Evolutionary conservation across 495 filamentous ascomycete species (phyloP), one percentile per base, ranked within the genome.

Genomic region (Pyronema domesticum): DNA sequence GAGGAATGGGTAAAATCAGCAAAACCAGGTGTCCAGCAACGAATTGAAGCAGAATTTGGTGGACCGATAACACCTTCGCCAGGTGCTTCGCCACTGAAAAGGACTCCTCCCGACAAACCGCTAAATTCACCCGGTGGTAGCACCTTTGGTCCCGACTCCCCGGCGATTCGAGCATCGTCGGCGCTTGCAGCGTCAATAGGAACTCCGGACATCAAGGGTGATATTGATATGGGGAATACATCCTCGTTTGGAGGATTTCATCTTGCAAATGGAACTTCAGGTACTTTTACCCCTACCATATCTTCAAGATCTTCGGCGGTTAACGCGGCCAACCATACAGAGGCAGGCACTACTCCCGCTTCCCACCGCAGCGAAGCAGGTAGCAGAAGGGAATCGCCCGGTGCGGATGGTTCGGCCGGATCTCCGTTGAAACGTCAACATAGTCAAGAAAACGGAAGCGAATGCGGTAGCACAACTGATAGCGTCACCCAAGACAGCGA

Each of bases 11-110:
- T 99, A 30, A 78, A 82, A 44, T 73, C 87, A 34, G 89, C 88
- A 42, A 99, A 95, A 68, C 91, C 93, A 5, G 85, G 88, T n/a
- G 88, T 99, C 1, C 89, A 95, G 59, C 86, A 94, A 65, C 86
- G 94, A 67, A 73, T 95, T 30, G 93, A 99, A 62, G 74, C 83
- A 36, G 87, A 95, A 67, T 83, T 94, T 66, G 93, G 93, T 60
- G 91, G 91, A 1, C 89, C 89, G 11, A 79, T 88, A 46, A 95
- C 89, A 0, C 89, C 91, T 9, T 94, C 89, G n/a, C 86, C 89
- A 4, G 82, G 80, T 8, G 79, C 78, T 15, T 94, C 86, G 37
- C 88, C 89, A 8, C 73, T 89, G 67, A 94, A 94, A 68, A 82
- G 81, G 58, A 76, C 80, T 1, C 74, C 77, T 14, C 76, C 81